Conservation (phyloP, 1,284 basidiomycete species). For the Sparassis latifolia region DNA sequence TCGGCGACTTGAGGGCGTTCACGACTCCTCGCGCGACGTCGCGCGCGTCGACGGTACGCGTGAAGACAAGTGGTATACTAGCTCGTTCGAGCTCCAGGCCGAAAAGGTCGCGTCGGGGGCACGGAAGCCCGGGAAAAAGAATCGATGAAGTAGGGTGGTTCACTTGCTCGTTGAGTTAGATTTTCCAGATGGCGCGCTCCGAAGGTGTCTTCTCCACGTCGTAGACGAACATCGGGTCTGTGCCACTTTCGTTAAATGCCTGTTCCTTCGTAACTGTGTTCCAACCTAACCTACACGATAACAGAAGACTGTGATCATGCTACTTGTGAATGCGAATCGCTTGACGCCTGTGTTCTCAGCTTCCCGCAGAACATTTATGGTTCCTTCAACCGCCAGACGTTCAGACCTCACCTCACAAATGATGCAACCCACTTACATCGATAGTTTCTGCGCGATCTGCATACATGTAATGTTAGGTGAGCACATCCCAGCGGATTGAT, state of each 20-base stretch:
- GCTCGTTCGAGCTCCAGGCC: slow-evolving; percentile 11
- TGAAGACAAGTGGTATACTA: slow-evolving; percentile 3
- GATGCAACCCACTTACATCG: too few species aligned
- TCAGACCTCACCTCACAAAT: not conserved
- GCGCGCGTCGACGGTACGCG: slow-evolving; percentile 18
- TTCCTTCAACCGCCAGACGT: not conserved
- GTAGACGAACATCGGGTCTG: not conserved
- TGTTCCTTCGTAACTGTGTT: not conserved
- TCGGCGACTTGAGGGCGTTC: slow-evolving; percentile 13
- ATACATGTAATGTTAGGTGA: not conserved
- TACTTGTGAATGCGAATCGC: not conserved
- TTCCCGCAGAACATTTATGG: not conserved
- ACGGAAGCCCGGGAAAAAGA: slow-evolving; percentile 12
- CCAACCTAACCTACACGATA: not conserved
- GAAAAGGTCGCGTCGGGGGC: slow-evolving; percentile 1
- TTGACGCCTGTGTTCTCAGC: not conserved
- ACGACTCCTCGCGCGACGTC: slow-evolving; percentile 21
- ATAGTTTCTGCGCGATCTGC: too few species aligned
- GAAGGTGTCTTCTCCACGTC: not conserved
- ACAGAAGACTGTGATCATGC: not conserved
- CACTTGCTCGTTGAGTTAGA: slow-evolving; percentile 7
- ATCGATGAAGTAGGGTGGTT: slow-evolving; percentile 15
- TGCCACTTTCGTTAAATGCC: not conserved
- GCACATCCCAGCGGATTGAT: not conserved
- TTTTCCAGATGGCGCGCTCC: too few species aligned